Base-by-base conservation (phyloP, 108 stramenopile genomes). In the Pseudonitzschia delicatissima region DNA sequence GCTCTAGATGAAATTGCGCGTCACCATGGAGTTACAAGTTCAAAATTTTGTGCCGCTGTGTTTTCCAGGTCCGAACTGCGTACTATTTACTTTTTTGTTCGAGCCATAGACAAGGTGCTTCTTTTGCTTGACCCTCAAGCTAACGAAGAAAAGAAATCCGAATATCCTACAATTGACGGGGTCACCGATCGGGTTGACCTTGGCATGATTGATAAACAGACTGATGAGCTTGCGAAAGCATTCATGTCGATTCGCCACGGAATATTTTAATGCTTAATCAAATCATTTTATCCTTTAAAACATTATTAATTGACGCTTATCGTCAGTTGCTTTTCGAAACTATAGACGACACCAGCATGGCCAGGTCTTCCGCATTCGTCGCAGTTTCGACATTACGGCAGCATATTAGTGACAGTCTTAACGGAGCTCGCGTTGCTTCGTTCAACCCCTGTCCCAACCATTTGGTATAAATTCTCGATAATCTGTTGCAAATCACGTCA, bases 31-130 rank as follows among this genome's bases (percentile, higher is more conserved):
- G 8, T 12, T 12, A 1, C 23, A 11, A 36, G 7, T 45, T 35
- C 48, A 5, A 49, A 21, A 27, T 23, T 51, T 4, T 87, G 69
- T 68, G 60, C 82, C 25, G 50, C 62, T 11, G 52, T 84, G 2
- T 55, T 82, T 17, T 32, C 77, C 20, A 49, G 28, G 1, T 82
- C 86, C 31, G 83, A 84, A 70, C 45, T 69, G n/a, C 68, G 69
- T 44, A 83, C 78, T 3, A 45, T 84, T 35, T 44, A 62, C 27
- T 84, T 84, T 58, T 84, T 67, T 62, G 20, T 17, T 18, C 44
- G 33, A 5, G 36, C 59, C 0, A 48, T 58, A 29, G 28, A 66
- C 5, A 70, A 67, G 21, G 61, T 71, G 7, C 20, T 26, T 5
- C 12, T 45, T 1, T 23, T 31, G 26, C 60, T 33, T 51, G 5